Evolutionary conservation across 108 stramenopile genomes (phyloP), one percentile per base, ranked within the genome.

Genomic region (Fistulifera solaris): DNA sequence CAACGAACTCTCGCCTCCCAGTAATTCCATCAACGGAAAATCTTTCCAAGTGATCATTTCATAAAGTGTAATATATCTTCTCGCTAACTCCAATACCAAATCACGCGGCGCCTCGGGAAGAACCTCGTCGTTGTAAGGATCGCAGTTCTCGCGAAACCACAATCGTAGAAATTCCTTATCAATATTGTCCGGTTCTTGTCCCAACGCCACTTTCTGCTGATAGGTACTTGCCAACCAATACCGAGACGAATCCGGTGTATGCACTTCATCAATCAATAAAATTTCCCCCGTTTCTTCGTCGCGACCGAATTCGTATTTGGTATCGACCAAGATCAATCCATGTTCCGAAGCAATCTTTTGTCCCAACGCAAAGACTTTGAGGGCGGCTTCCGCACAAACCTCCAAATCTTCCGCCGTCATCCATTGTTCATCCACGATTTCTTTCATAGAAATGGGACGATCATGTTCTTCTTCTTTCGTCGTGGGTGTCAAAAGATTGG

Each of bases 131-230:
- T 92, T 82, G 87, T 99, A 99, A 7, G 98, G 98, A 77, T 99
- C 98, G 68, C 98, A 99, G 60, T 89, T 71, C 31, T 95, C 73
- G 24, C 78, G 70, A 68, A 91, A 99, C 98, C 98, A 99, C 40
- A 95, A 70, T 19, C 98, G 70, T 53, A 99, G 67, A 58, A 99
- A 99, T 65, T 99, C 98, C 71, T 99, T 99, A 64, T 99, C 98
- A 54, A 99, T 95, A 64, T 97, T 98, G 57, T 98, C 96, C 15
- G 98, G 98, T 52, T 95, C 95, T 43, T 75, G 58, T n/a, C 95
- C 95, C 0, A 63, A 74, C 0, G 77, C 76, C 24, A 95, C 75
- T 27, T 89, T 71, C 31, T 81, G 84, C 48, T 78, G 72, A 58
- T 97, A 96, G 12, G 93, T 83, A 19, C 76, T 75, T 0, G 88